Base-by-base conservation (phyloP, 1,139 yeast species). In the Groenewaldozyma sp. region DNA sequence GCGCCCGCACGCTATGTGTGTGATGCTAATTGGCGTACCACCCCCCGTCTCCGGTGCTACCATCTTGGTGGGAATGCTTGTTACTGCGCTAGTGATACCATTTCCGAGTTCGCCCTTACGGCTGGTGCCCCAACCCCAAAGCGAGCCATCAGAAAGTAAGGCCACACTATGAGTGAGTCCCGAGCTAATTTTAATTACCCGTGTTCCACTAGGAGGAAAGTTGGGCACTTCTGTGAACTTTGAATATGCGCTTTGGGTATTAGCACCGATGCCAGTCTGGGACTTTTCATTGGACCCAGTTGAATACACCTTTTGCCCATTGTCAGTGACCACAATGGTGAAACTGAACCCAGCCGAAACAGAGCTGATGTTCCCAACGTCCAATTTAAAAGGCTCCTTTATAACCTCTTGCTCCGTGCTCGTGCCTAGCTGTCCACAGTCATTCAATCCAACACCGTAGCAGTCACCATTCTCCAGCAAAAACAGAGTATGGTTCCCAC, bases 401-500 rank as follows among this genome's bases (percentile, higher is more conserved):
- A 54, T 45, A 3, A 28, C 38, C 3, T 17, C 27, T 4, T 10
- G 18, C 5, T 24, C 10, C 6, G 28, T 10, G 3, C n/a, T n/a
- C 22, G 26, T 20, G 2, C 73, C 78, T 50, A 78, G 70, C 54
- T 82, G 91, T 1, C 80, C 77, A 26, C 48, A 46, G 0, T 60
- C 45, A 50, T 80, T 80, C 42, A 69, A 75, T 1, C 96, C 96
- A 41, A 74, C 54, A 0, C 74, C 73, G 47, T 62, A 77, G 0
- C 78, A 58, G 0, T 60, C 55, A 0, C 91, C 91, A 38, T 68
- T 60, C 2, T 59, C 64, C 11, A 75, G 55, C 5, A 84, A 58
- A 2, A 86, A 49, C 28, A 84, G 51, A 0, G 95, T 79, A 56
- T 91, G 97, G 53, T 87, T 88, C 0, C 97, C 97, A 3, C 97